Evolutionary conservation across 1,284 basidiomycete genomes (phyloP).

Genomic region (Ustilago hordei): DNA sequence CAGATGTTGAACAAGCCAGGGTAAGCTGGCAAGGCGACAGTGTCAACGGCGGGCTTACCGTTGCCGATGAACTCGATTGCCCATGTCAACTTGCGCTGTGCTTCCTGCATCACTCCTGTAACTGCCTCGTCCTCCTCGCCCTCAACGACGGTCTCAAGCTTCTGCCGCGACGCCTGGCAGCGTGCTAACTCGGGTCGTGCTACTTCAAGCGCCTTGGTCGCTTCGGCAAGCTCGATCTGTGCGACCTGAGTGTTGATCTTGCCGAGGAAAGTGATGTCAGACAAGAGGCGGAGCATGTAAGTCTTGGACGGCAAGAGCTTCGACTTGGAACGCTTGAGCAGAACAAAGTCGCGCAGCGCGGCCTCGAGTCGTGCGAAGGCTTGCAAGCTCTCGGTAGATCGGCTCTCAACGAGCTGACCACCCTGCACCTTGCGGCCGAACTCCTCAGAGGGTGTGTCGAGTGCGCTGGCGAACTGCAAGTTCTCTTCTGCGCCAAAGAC

Average conservation of each 20-base stretch:
- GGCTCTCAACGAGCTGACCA: constrained; percentile 15
- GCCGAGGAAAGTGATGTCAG: constrained; percentile 88
- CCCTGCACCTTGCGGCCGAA: constrained; percentile 44
- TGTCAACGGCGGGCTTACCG: constrained; percentile 74
- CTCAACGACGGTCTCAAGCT: constrained; percentile 83
- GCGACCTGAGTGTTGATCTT: constrained; percentile 88
- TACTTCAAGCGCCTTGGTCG: constrained; percentile 78
- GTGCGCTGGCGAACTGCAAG: constrained; percentile 33
- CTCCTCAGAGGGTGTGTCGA: constrained; percentile 51
- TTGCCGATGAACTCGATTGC: constrained; percentile 83
- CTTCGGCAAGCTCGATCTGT: constrained; percentile 80
- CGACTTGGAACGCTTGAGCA: constrained; percentile 92
- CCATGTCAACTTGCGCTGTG: constrained; percentile 72
- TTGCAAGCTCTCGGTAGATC: constrained; percentile 30
- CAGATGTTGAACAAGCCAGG: constrained; percentile 87
- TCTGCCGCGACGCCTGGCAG: constrained; percentile 80
- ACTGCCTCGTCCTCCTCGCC: constrained; percentile 81
- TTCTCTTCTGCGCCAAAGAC: constrained; percentile 51
- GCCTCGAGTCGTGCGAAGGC: constrained; percentile 89
- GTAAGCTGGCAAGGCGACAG: constrained; percentile 76
- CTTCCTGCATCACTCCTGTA: constrained; percentile 74
- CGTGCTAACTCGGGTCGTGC: constrained; percentile 75
- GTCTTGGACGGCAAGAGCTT: constrained; percentile 96
- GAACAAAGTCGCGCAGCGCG: constrained; percentile 92
- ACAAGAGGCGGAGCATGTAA: constrained; percentile 87